Percentiles rank a stretch among this genome's conserved stretches.
These are phyloP conservation scores for Cercospora sp. DNA, from an alignment of 2,329 filamentous ascomycete species.

Conservation along the genomic window DNA sequence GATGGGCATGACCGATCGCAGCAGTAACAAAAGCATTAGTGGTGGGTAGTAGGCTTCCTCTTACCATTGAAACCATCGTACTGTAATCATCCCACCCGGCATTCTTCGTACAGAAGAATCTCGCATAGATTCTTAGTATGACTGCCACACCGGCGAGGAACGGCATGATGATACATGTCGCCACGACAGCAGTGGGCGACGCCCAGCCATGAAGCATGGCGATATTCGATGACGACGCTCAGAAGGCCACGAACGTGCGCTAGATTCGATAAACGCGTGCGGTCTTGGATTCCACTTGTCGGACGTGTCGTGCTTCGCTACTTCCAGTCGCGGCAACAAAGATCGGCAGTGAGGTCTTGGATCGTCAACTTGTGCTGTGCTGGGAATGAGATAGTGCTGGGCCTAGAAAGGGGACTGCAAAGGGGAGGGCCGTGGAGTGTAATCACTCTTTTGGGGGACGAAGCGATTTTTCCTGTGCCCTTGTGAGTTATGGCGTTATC, in stretches of 20 bases:
- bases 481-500: neutral
- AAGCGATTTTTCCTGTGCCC: neutral
- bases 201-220: slow-evolving; percentile 17
- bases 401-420: neutral
- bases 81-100: slow-evolving; percentile 27
- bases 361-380: neutral
- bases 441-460: neutral
- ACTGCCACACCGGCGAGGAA: slow-evolving; percentile 23
- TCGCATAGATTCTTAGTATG: slow-evolving; percentile 24
- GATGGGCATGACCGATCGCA: neutral
- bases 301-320: neutral
- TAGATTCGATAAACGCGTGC: neutral
- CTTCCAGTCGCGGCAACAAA: neutral
- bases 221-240: neutral
- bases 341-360: neutral
- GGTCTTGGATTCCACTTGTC: neutral
- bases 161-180: slow-evolving; percentile 11
- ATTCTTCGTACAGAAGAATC: slow-evolving; percentile 23
- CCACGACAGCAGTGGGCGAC: slow-evolving; percentile 9
- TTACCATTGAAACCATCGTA: slow-evolving; percentile 23
- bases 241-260: neutral
- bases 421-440: neutral
- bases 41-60: neutral
- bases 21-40: neutral
- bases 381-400: neutral